Base-by-base conservation (phyloP, 495 filamentous ascomycete species). In the Penicillium daleae region DNA sequence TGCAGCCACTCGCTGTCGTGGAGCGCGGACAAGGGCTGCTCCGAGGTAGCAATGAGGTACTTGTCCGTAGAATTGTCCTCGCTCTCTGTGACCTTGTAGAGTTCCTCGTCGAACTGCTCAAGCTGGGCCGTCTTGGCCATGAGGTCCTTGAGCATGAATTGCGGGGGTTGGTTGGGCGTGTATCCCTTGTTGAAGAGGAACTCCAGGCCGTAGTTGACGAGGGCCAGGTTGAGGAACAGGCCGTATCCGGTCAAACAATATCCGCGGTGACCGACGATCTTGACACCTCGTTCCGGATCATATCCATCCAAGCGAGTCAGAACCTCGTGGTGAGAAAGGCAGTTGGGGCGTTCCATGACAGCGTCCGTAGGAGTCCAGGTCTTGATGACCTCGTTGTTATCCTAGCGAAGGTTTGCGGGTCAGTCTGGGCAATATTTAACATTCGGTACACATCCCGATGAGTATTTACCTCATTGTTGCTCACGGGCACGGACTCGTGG, bases 81-180 rank as follows among this genome's bases (percentile, higher is more conserved):
- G 55, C 86, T 85, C 62, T 91, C 90, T 7, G 92, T 86, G 51
- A 99, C 94, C 78, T 99, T 98, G 80, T 99, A 99, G 40, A 98
- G 76, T 71, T 98, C 93, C 74, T 99, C 95, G 66, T 98, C 95
- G 69, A 98, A 99, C 65, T 98, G 91, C 71, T 94, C 92, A 19
- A 99, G 86, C 78, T 99, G 96, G 4, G 95, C 95, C 1, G 95
- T 99, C 81, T 97, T 97, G n/a, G 92, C 95, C 96, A 98, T 98
- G 74, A 91, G 88, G 40, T 96, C 91, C 77, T 88, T 89, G 55
- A 94, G 84, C 95, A 98, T 98, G 80, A 99, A 97, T 65, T 93
- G 92, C 3, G 95, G 95, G 12, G 94, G 92, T 71, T 96, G 92
- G 57, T 95, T 89, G 3, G 92, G 87, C n/a, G 82, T 92, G 77